phyloP scores from a whole-genome alignment of 805 yeast species.

The Candida schatavii region DNA sequence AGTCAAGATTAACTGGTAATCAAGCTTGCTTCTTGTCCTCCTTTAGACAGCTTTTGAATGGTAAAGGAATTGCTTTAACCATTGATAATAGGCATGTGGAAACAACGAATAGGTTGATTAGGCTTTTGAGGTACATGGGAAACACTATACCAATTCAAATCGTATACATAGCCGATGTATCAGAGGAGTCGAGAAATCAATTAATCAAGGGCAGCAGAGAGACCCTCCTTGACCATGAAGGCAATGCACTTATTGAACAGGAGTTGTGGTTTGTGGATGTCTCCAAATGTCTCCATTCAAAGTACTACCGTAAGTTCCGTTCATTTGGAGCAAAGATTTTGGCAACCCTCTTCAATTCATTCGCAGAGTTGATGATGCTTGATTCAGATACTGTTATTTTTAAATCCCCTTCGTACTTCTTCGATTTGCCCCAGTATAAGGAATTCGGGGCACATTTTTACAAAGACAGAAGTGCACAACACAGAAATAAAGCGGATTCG shows the following conservation, averaged over 20 bases:
- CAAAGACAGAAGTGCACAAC: conserved; percentile 29
- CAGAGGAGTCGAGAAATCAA: conserved; percentile 19
- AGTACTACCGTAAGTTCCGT: conserved; percentile 25
- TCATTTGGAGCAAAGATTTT: conserved; percentile 48
- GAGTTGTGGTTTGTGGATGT: conserved; percentile 33
- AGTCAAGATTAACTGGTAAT: background rate
- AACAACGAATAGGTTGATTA: conserved; percentile 20
- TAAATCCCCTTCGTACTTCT: conserved; percentile 30
- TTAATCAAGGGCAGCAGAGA: conserved; percentile 18
- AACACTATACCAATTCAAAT: conserved; percentile 33
- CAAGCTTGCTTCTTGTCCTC: conserved; percentile 8
- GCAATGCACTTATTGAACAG: conserved; percentile 18
- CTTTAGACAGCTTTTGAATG: conserved; percentile 17
- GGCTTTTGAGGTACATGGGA: conserved; percentile 23
- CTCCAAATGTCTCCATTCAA: conserved; percentile 14
- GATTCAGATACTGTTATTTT: conserved; percentile 54
- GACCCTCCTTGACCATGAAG: conserved; percentile 7
- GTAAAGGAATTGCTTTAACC: conserved; percentile 34
- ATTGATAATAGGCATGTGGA: conserved; percentile 24
- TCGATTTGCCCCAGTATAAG: conserved; percentile 26
- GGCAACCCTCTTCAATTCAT: conserved; percentile 47
- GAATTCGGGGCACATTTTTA: conserved; percentile 34
- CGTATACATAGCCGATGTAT: conserved; percentile 24
- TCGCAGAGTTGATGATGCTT: conserved; percentile 47
- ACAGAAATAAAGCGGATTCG: conserved; percentile 32